phyloP scores from a whole-genome alignment of 768 basidiomycete species.

The Tulasnella sp. region DNA sequence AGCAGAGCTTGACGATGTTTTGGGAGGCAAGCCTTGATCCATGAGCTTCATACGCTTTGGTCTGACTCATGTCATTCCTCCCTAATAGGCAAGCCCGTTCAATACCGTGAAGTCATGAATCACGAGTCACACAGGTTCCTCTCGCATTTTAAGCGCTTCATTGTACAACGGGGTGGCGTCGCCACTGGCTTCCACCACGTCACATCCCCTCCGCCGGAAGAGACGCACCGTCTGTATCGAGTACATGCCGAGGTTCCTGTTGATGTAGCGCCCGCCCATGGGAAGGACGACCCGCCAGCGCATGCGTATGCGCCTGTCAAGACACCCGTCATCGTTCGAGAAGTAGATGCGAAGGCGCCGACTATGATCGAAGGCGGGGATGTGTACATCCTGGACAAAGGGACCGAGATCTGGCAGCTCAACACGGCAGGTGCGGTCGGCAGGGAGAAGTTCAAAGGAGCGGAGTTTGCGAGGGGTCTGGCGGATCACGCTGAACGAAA shows the following conservation, averaged over 20 bases:
- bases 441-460: slow-evolving; percentile 39
- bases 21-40: background rate
- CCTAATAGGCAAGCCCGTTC: slow-evolving; percentile 44
- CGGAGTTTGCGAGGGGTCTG: slow-evolving; percentile 9
- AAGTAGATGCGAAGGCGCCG: slow-evolving; percentile 30
- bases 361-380: slow-evolving; percentile 41
- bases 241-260: slow-evolving; percentile 25
- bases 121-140: slow-evolving; percentile 48
- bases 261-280: slow-evolving; percentile 44
- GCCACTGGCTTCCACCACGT: slow-evolving; percentile 45
- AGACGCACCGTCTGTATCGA: slow-evolving; percentile 8
- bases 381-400: slow-evolving; percentile 51
- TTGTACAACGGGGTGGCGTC: slow-evolving; percentile 37
- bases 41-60: no score
- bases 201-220: slow-evolving; percentile 30
- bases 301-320: slow-evolving; percentile 18
- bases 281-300: slow-evolving; percentile 20
- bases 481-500: background rate
- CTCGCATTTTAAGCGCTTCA: slow-evolving; percentile 40
- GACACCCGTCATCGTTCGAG: slow-evolving; percentile 19
- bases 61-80: background rate
- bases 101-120: slow-evolving; percentile 51
- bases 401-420: slow-evolving; percentile 40
- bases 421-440: slow-evolving; percentile 46
- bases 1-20: slow-evolving; percentile 47